phyloP scores from a whole-genome alignment of 805 yeast species.

The Yamadazyma laniorum region DNA sequence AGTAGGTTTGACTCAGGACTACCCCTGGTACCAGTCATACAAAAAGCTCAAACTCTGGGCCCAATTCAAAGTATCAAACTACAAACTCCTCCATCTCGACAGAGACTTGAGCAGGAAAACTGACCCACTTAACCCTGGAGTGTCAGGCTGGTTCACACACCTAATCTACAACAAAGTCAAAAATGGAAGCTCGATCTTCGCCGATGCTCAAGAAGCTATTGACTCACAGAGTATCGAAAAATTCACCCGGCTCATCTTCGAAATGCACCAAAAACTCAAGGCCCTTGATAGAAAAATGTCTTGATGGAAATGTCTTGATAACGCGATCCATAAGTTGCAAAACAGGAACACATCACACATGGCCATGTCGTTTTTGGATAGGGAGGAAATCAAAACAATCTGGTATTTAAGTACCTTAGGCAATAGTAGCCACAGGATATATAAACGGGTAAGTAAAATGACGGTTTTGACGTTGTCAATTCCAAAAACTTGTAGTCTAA shows the following conservation, averaged over 20 bases:
- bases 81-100: conserved; percentile 45
- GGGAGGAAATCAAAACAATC: conserved; percentile 9
- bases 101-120: conserved; percentile 22
- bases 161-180: conserved; percentile 2
- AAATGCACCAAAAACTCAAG: conserved; percentile 24
- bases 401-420: conserved; percentile 14
- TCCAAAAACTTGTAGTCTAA: conserved; percentile 37
- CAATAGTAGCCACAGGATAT: neutral
- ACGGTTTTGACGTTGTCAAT: conserved; percentile 24
- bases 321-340: conserved; percentile 1
- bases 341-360: conserved; percentile 1
- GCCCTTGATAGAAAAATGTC: conserved; percentile 17
- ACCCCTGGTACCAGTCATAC: conserved; percentile 71
- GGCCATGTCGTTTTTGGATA: neutral
- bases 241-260: conserved; percentile 11
- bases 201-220: conserved; percentile 1
- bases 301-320: conserved; percentile 8
- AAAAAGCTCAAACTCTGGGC: conserved; percentile 60
- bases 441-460: conserved; percentile 4
- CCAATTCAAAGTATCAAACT: conserved; percentile 53
- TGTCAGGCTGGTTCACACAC: conserved; percentile 7
- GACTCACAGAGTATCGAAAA: neutral
- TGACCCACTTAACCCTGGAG: neutral
- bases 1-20: conserved; percentile 55
- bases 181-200: neutral